Base-by-base conservation (phyloP, 805 yeast species). In the Lipomyces lipofer region DNA sequence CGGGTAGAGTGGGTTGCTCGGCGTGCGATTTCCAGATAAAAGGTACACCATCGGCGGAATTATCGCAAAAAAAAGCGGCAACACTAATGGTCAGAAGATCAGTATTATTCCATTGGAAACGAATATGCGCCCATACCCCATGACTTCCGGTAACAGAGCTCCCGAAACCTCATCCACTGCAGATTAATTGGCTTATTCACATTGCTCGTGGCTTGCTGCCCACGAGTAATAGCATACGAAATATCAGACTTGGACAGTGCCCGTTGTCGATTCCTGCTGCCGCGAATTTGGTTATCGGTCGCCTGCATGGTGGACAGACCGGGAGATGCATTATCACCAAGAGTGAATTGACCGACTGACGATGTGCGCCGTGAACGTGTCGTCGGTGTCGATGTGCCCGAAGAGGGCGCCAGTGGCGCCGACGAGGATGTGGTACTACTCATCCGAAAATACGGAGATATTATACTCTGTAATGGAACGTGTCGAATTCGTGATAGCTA, bases 251-350 rank as follows among this genome's bases (percentile, higher is more conserved):
- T 17, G 6, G 59, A 60, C 36, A 69, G 47, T n/a, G 71, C 71
- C 28, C 71, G 59, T 48, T 60, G 64, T 24, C 81, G 68, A 22
- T 69, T 64, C 50, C 62, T 56, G 51, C 79, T 66, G 33, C 75
- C 75, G 48, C 69, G 70, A 57, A 76, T 73, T 54, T 73, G 72
- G 52, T 72, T 67, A 49, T 71, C 71, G 10, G 79, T 71, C 21
- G 79, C 72, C n/a, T 75, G 71, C 81, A 84, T 82, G 1, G 95
- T 85, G 10, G 88, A 75, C 40, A 88, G 74, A 1, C 86, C 77
- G 1, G 88, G 84, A 1, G 82, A 85, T 6, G 82, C 68, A 12
- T 77, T 82, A 66, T 88, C 95, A 22, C 96, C 96, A 3, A 89
- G 71, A 49, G 82, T 77, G 48, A 88, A 81, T 32, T 79, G 77